phyloP scores from a whole-genome alignment of 2,329 filamentous ascomycete species.

The Neonectria sp. region DNA sequence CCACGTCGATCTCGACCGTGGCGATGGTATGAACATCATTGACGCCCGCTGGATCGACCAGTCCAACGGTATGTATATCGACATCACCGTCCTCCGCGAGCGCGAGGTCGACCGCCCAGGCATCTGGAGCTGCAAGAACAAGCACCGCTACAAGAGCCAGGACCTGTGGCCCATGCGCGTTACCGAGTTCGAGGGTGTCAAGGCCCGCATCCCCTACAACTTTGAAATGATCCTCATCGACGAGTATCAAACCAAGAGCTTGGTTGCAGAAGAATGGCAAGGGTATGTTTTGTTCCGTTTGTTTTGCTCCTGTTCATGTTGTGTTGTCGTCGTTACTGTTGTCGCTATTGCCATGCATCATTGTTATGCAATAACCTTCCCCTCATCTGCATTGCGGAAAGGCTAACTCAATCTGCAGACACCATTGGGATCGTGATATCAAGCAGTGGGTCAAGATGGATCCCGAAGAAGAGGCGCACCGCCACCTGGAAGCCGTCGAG shows the following conservation, averaged over 20 bases:
- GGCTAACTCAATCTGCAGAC: slow-evolving; percentile 59
- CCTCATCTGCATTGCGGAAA: slow-evolving; percentile 6
- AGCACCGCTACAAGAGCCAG: slow-evolving; percentile 77
- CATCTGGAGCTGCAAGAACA: slow-evolving; percentile 85
- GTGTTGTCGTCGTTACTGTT: slow-evolving; percentile 3
- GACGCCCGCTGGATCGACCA: slow-evolving; percentile 88
- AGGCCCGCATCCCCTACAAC: slow-evolving; percentile 77
- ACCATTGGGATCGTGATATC: slow-evolving; percentile 70
- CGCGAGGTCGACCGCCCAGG: slow-evolving; percentile 73
- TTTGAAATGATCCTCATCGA: slow-evolving; percentile 76
- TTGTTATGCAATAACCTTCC: not conserved
- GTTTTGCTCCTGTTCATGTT: slow-evolving; percentile 9
- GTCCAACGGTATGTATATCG: slow-evolving; percentile 83
- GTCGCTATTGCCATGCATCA: not conserved
- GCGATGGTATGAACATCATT: slow-evolving; percentile 83
- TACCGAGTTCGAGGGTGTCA: slow-evolving; percentile 81
- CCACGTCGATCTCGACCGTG: slow-evolving; percentile 71
- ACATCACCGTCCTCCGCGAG: slow-evolving; percentile 84
- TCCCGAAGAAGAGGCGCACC: slow-evolving; percentile 46
- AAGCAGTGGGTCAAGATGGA: slow-evolving; percentile 72
- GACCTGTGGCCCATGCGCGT: slow-evolving; percentile 84
- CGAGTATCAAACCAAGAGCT: slow-evolving; percentile 75
- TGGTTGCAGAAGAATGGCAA: slow-evolving; percentile 73
- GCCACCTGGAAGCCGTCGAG: slow-evolving; percentile 44
- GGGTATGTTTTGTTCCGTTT: slow-evolving; percentile 63